These are phyloP conservation scores for Volutella citrinella DNA, from an alignment of 2,329 filamentous ascomycete species.

Conservation along the genomic window DNA sequence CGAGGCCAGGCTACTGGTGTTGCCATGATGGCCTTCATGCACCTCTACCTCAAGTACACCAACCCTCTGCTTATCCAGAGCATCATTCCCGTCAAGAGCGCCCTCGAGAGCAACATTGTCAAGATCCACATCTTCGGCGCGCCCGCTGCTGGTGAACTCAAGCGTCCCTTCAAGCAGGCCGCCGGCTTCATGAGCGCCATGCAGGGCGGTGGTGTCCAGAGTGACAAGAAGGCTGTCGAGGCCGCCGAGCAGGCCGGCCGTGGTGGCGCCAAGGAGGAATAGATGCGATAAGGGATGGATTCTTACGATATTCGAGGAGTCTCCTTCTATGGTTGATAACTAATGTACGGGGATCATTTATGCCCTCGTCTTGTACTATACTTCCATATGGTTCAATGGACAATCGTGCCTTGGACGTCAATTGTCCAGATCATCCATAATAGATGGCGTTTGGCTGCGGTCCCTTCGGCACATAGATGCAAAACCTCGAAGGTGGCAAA, in stretches of 20 bases:
- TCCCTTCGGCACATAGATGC: background rate
- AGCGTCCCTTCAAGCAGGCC: slow-evolving; percentile 89
- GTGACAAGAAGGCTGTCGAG: slow-evolving; percentile 87
- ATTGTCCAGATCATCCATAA: too few species aligned
- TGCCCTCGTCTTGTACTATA: slow-evolving; percentile 19
- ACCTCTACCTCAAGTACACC: slow-evolving; percentile 99
- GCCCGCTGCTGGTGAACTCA: slow-evolving; percentile 83
- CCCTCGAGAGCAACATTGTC: slow-evolving; percentile 90
- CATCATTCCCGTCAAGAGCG: slow-evolving; percentile 95
- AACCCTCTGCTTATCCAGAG: slow-evolving; percentile 98
- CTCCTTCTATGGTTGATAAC: slow-evolving; percentile 3
- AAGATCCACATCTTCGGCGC: slow-evolving; percentile 93
- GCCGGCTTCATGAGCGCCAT: slow-evolving; percentile 81
- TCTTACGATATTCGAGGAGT: too few species aligned
- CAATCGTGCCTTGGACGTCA: too few species aligned
- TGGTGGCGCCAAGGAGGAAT: slow-evolving; percentile 71
- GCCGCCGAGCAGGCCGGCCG: slow-evolving; percentile 72
- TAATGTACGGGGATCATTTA: slow-evolving; percentile 8
- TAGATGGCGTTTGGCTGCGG: too few species aligned
- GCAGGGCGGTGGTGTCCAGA: slow-evolving; percentile 73
- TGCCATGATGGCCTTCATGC: slow-evolving; percentile 98
- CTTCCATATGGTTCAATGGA: slow-evolving; percentile 1
- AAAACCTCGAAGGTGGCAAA: too few species aligned
- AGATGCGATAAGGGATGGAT: slow-evolving; percentile 27
- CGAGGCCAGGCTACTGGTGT: slow-evolving; percentile 94